Base-by-base conservation (phyloP, 2,329 filamentous ascomycete genomes). In the Cryphonectria japonica region DNA sequence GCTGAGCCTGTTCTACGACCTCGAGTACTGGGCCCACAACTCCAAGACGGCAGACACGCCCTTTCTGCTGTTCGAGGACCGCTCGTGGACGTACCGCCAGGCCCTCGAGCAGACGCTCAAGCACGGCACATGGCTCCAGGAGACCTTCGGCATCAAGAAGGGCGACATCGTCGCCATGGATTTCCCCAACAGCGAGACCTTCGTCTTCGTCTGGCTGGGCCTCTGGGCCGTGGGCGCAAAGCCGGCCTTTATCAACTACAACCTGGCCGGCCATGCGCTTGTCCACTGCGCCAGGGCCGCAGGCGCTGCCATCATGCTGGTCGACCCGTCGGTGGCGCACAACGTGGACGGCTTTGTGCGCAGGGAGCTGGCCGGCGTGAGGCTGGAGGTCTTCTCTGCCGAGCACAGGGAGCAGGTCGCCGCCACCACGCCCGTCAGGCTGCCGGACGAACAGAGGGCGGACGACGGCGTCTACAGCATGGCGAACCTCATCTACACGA, bases 201-300 rank as follows among this genome's bases (percentile, higher is more conserved):
- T 94, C 76, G 77, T 95, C 39, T 93, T 95, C 78, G 73, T 97
- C 11, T 88, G 91, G 85, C 84, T 95, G 69, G 94, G 91, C 0
- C 81, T 97, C 43, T 97, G 93, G 93, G 89, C 91, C 41, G 89
- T 97, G 71, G 94, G 94, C 14, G 94, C 92, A 0, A 90, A 90
- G 69, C 93, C 94, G 0, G 94, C 94, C 0, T 93, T 96, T 76
- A 92, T 97, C 82, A 97, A 97, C 81, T 95, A 95, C 81, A 96
- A 96, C 78, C 83, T 97, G 65, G 86, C 87, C 0, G 91, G 90
- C 16, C 88, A 91, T 39, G 86, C 93, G 0, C 83, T 97, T 73
- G 79, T 88, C 3, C 94, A 97, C 80, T 95, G 92, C 75, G 84
- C 97, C 61, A 87, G 86, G 74, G 88, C 89, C 1, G 91, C 92